Percentiles rank a stretch among this genome's conserved stretches.
Conservation (phyloP, 139 green algal genomes). For the Mesotaenium endlicherianum region DNA sequence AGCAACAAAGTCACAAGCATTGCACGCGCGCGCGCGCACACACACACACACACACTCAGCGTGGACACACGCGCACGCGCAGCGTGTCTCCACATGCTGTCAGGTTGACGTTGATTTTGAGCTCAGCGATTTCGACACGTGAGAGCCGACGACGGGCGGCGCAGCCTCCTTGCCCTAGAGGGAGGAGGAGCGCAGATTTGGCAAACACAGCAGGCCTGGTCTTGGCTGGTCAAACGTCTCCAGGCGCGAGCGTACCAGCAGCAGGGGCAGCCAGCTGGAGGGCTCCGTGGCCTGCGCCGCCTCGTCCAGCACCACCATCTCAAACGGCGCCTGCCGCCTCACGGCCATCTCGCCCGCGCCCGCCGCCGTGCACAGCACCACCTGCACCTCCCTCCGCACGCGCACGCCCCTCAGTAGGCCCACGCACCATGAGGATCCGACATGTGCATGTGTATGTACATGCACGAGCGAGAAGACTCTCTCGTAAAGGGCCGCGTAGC, state of each 20-base stretch:
- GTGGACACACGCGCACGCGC: neutral
- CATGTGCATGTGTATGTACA: too few species aligned
- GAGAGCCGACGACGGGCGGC: neutral
- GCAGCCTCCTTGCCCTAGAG: neutral
- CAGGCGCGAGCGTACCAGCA: neutral
- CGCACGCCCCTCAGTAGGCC: too few species aligned
- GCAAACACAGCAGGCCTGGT: neutral
- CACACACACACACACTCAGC: neutral
- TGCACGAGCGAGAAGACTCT: too few species aligned
- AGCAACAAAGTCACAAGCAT: neutral
- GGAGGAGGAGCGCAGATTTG: neutral
- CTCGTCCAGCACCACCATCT: slow-evolving; percentile 59
- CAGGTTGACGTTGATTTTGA: too few species aligned
- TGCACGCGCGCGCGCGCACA: neutral
- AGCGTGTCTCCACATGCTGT: neutral
- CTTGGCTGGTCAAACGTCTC: neutral
- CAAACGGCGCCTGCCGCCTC: slow-evolving; percentile 40
- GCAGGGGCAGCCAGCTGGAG: slow-evolving; percentile 51
- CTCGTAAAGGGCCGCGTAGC: too few species aligned
- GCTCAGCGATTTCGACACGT: neutral
- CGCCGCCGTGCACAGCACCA: slow-evolving; percentile 51
- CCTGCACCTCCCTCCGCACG: too few species aligned
- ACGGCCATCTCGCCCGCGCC: slow-evolving; percentile 40
- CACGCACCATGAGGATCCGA: too few species aligned
- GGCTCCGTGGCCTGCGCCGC: slow-evolving; percentile 58